These are phyloP conservation scores for Neospora caninum DNA, from an alignment of 169 alveolate species.

Conservation along the genomic window DNA sequence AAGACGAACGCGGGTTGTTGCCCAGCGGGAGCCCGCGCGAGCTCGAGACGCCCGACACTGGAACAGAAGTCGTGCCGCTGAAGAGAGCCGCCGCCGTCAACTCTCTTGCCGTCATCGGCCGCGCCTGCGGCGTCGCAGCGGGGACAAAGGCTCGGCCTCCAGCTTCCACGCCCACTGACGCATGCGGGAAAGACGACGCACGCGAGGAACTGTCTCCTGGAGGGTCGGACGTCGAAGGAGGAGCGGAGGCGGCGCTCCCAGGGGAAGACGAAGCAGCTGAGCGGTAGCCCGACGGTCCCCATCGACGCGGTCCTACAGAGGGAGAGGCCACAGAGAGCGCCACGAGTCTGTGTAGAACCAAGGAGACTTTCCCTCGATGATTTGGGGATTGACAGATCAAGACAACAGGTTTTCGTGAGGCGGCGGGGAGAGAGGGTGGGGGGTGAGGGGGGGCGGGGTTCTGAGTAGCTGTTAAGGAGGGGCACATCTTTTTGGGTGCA, in stretches of 20 bases:
- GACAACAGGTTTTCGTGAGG: too few relatives aligned
- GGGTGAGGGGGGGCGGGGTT: too few relatives aligned
- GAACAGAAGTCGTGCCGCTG: not conserved
- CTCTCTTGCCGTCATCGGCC: not conserved
- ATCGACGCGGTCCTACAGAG: constrained; percentile 10
- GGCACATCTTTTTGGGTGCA: too few relatives aligned
- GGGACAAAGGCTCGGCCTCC: not conserved
- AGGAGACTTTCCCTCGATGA: too few relatives aligned
- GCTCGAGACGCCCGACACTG: not conserved
- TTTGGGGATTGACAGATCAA: too few relatives aligned
- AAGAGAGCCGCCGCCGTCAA: constrained; percentile 8
- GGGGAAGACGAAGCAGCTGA: not conserved
- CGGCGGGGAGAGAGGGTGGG: too few relatives aligned
- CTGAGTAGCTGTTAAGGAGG: too few relatives aligned
- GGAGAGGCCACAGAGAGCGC: not conserved
- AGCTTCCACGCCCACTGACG: not conserved
- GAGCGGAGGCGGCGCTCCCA: not conserved
- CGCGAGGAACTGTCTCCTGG: not conserved
- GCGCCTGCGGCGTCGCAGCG: not conserved
- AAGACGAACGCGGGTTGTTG: not conserved
- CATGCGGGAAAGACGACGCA: not conserved
- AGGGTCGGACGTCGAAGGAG: not conserved
- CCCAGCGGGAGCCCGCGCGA: not conserved
- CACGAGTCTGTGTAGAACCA: not conserved
- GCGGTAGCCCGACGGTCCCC: constrained; percentile 1